Base-by-base conservation (phyloP, 1,139 yeast genomes). In the Hanseniaspora gamundiae region DNA sequence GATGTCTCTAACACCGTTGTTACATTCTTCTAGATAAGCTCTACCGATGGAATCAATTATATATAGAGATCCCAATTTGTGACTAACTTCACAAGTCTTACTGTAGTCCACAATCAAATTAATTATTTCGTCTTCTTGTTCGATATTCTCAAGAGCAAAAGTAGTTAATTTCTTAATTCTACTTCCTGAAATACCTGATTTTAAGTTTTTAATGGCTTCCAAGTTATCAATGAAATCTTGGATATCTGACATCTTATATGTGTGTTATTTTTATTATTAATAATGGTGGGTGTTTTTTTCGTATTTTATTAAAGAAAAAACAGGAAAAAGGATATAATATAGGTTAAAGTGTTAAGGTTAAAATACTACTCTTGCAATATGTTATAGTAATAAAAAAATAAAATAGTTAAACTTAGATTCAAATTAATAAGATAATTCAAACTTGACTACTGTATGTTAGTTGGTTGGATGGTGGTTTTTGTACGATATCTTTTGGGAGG, bases 181-280 rank as follows among this genome's bases (percentile, higher is more conserved):
- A 48, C 95, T 78, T 38, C 97, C 97, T 30, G 96, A 87, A 46
- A 91, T 94, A 48, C 98, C 97, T 24, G 95, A 80, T 64, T 85
- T 86, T 52, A 85, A 70, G 20, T 76, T 70, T 49, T 80, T 74
- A 51, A 88, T 71, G 59, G 88, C 93, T 54, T 77, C 78, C 56
- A 88, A 70, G 48, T 80, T 73, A 49, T 69, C 64, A 62, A 80
- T 83, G 63, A 85, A 84, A 54, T 78, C 79, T 60, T 78, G 80
- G 54, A 70, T 60, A 16, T 60, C 49, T 27, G 54, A 50, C 56
- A 52, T 54, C 31, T 10, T 46, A 27, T 13, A n/a, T 17, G 9
- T 17, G 6, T 31, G 5, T 9, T 33, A 10, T 33, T 33, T 11
- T 33, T 16, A n/a, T 10, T 31, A 14, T 31, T 14, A 10, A 14